Evolutionary conservation across 106 monocot species (phyloP).

Genomic region (Dendrobium nobile): DNA sequence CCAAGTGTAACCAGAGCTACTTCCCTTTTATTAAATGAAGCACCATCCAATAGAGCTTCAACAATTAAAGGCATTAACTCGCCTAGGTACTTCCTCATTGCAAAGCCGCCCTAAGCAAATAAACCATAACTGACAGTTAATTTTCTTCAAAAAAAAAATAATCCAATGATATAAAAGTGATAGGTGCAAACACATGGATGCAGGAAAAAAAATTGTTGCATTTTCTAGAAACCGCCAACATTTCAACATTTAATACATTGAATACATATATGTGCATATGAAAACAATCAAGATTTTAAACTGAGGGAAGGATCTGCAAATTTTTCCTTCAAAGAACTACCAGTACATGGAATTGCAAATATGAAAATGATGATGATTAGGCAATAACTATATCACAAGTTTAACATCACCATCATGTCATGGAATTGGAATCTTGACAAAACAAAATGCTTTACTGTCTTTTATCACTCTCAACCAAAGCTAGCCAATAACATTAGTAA

Average conservation of each 20-base stretch:
- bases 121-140: not conserved
- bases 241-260: not conserved
- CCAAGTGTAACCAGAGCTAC: conserved; percentile 97
- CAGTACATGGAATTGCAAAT: not conserved
- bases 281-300: not conserved
- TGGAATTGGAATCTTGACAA: not conserved
- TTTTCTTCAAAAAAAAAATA: not conserved
- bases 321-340: not conserved
- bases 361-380: too few species aligned
- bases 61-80: conserved; percentile 96
- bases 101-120: conserved; percentile 70
- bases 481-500: too few species aligned
- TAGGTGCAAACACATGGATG: not conserved
- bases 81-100: conserved; percentile 77
- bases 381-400: not conserved
- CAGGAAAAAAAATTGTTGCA: not conserved
- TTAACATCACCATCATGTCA: not conserved
- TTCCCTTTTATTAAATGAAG: conserved; percentile 71
- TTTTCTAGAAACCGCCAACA: not conserved
- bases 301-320: not conserved
- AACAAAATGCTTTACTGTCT: too few species aligned
- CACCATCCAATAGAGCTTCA: conserved; percentile 91
- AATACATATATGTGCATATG: not conserved
- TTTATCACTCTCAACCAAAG: too few species aligned
- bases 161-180: not conserved